phyloP scores from a whole-genome alignment of 495 filamentous ascomycete species.

The Talaromyces proteolyticus region DNA sequence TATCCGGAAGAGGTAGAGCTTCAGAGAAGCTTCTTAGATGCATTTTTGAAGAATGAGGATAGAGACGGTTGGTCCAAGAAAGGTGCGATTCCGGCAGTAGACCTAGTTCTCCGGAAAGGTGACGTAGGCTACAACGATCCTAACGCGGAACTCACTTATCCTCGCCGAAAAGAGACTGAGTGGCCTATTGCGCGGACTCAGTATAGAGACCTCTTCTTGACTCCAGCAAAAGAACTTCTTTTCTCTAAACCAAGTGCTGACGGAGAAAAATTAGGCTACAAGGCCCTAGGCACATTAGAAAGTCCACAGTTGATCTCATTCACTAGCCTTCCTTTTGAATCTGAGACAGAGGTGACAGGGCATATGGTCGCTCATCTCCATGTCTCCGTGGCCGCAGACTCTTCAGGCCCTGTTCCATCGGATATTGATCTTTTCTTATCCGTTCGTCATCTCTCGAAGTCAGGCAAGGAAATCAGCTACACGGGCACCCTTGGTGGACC shows the following conservation, averaged over 20 bases:
- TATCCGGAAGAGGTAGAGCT: slow-evolving; percentile 59
- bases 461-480: too few relatives aligned
- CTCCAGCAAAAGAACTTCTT: slow-evolving; percentile 21
- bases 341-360: slow-evolving; percentile 61
- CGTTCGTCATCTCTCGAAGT: too few relatives aligned
- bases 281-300: slow-evolving; percentile 46
- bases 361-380: slow-evolving; percentile 58
- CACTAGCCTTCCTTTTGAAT: slow-evolving; percentile 43
- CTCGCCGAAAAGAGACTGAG: slow-evolving; percentile 44
- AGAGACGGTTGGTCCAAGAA: slow-evolving; percentile 44
- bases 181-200: slow-evolving; percentile 60
- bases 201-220: slow-evolving; percentile 52
- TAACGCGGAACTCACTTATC: slow-evolving; percentile 43
- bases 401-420: too few relatives aligned
- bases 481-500: too few relatives aligned
- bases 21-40: slow-evolving; percentile 59
- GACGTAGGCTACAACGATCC: slow-evolving; percentile 59
- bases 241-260: slow-evolving; percentile 13
- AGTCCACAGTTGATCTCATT: slow-evolving; percentile 45
- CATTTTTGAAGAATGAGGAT: slow-evolving; percentile 62
- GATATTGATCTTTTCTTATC: too few relatives aligned
- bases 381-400: slow-evolving; percentile 45
- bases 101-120: slow-evolving; percentile 53
- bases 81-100: slow-evolving; percentile 52
- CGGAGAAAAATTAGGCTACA: slow-evolving; percentile 26